Conservation (phyloP, 192 early-diverging fungal species). For the Rhizophagus sp. region DNA sequence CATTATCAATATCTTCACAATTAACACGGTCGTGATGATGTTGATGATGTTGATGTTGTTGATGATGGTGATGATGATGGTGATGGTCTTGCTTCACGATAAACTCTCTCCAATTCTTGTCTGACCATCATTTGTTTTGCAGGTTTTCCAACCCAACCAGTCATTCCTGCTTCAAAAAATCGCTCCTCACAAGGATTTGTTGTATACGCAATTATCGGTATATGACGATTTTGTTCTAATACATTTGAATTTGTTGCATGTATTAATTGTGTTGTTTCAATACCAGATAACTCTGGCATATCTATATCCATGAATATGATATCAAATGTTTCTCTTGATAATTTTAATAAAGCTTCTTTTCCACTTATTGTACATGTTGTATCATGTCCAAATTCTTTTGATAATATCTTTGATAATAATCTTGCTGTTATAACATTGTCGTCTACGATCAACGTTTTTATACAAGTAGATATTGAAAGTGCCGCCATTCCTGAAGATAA, state of each 20-base stretch:
- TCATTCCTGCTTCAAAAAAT: slow-evolving; percentile 24
- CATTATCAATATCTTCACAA: no score
- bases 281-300: slow-evolving; percentile 64
- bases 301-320: slow-evolving; percentile 70
- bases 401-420: slow-evolving; percentile 58
- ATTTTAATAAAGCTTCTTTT: slow-evolving; percentile 47
- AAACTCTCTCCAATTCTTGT: slow-evolving; percentile 24
- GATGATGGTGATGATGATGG: not conserved
- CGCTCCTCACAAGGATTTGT: slow-evolving; percentile 55
- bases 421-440: slow-evolving; percentile 69
- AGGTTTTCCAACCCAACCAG: slow-evolving; percentile 25
- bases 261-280: slow-evolving; percentile 60
- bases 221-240: slow-evolving; percentile 49
- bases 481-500: not conserved
- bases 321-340: slow-evolving; percentile 52
- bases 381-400: slow-evolving; percentile 50
- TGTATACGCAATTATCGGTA: slow-evolving; percentile 69
- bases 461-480: not conserved
- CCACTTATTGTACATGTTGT: slow-evolving; percentile 53
- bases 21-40: no score
- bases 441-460: slow-evolving; percentile 62
- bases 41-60: no score
- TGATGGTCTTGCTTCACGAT: not conserved
- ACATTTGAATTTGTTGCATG: slow-evolving; percentile 41
- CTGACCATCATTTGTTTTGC: slow-evolving; percentile 12